phyloP scores from a whole-genome alignment of 176 grass and related monocot genomes.

The Raddia guianensis region DNA sequence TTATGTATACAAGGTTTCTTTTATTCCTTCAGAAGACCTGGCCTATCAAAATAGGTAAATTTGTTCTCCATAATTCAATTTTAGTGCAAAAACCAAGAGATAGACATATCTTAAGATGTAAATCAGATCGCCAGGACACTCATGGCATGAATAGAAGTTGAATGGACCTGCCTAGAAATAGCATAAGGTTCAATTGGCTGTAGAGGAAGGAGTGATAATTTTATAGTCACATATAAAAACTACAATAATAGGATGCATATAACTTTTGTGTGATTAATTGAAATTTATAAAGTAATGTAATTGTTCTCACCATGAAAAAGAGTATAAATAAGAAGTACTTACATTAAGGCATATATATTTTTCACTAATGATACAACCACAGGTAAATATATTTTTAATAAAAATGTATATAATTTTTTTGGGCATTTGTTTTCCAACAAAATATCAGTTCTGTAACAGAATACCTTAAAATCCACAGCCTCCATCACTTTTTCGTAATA shows the following conservation, averaged over 20 bases:
- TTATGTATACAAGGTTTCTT: background rate
- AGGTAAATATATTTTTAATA: background rate
- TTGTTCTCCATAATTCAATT: background rate
- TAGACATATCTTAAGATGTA: background rate
- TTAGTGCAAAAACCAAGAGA: background rate
- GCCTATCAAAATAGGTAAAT: slow-evolving; percentile 1
- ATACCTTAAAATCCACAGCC: slow-evolving; percentile 84
- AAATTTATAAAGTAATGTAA: background rate
- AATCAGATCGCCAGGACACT: background rate
- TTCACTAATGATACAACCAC: slow-evolving; percentile 18
- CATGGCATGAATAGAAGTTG: background rate
- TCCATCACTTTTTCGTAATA: slow-evolving; percentile 95
- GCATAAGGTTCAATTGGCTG: background rate
- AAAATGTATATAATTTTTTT: background rate
- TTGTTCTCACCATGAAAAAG: background rate
- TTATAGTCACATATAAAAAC: background rate
- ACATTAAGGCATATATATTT: background rate
- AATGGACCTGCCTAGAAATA: background rate
- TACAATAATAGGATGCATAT: background rate
- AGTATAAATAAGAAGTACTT: background rate
- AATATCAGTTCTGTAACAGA: background rate
- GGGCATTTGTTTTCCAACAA: background rate
- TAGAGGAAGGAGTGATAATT: background rate
- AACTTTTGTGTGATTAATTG: background rate
- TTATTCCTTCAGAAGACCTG: slow-evolving; percentile 15